Percentiles rank a stretch among this genome's conserved stretches.
phyloP scores from a whole-genome alignment of 208 protist species.

The Leishmania aethiopica region DNA sequence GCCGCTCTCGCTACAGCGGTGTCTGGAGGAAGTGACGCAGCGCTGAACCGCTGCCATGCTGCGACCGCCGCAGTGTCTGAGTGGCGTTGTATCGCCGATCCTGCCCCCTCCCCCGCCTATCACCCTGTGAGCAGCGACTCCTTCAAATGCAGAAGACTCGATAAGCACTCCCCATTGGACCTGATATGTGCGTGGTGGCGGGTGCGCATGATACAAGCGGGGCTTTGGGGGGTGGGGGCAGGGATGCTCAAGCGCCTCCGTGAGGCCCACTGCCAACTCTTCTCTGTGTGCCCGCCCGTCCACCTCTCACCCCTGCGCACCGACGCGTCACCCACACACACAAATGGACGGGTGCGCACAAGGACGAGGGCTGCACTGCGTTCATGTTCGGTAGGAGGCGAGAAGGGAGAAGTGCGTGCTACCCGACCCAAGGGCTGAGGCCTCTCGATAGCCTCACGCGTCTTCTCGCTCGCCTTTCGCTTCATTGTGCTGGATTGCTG shows the following conservation, averaged over 20 bases:
- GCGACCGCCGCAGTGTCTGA: neutral
- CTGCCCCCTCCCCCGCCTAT: no score
- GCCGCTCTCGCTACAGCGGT: slow-evolving; percentile 19
- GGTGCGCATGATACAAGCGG: neutral
- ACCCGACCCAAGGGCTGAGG: neutral
- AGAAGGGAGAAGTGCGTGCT: neutral
- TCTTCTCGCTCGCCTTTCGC: neutral
- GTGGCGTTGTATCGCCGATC: neutral
- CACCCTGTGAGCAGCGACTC: neutral
- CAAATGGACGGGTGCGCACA: neutral
- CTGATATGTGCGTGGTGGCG: neutral
- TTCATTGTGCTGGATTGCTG: neutral
- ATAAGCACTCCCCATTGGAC: neutral
- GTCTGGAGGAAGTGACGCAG: slow-evolving; percentile 12
- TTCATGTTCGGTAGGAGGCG: neutral
- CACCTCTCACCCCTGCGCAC: neutral
- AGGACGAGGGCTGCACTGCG: neutral
- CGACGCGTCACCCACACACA: neutral
- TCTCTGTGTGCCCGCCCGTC: neutral
- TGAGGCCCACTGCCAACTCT: neutral
- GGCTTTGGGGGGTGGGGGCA: neutral
- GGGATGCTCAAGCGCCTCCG: neutral
- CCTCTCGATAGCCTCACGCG: neutral
- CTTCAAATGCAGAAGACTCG: neutral
- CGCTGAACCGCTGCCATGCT: neutral